Base-by-base conservation (phyloP, 352 stramenopile species). In the Phytophthora citricola region DNA sequence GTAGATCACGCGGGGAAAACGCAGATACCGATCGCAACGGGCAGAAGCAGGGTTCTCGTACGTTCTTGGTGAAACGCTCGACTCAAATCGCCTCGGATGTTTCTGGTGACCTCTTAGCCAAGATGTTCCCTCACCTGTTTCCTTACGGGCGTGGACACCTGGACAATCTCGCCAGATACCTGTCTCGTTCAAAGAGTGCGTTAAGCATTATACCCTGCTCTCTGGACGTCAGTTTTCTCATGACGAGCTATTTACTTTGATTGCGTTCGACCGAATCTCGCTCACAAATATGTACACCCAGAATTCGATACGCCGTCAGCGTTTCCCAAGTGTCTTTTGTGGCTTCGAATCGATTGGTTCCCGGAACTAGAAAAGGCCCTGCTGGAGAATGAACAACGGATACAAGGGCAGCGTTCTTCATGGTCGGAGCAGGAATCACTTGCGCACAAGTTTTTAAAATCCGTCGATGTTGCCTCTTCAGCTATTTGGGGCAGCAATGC, bases 231-330 rank as follows among this genome's bases (percentile, higher is more conserved):
- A 45, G 5, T 64, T 69, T 39, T 52, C 47, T 0, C 29, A 64
- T 12, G 29, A 64, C 11, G 46, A 64, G 20, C 31, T 69, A 3
- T 69, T 69, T 39, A 44, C n/a, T 3, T 29, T 64, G 15, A 10
- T 58, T 27, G 11, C 24, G 4, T 63, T 69, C 24, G 61, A 63
- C 22, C 46, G 10, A 1, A 47, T 64, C 5, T 64, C 53, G 5
- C n/a, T 64, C 9, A 27, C 45, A 27, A 55, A 57, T 10, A 64
- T 69, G 60, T 57, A 50, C 20, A 46, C 24, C 24, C 22, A 52
- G 9, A 57, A 41, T 44, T 20, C 26, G 14, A 7, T 65, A 3
- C 38, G 39, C 2, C 58, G 47, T 1, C 31, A 66, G 39, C 39
- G 58, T 1, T 53, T 50, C 26, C 56, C 56, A 9, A 9, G 11